These are phyloP conservation scores for Nicotiana attenuata DNA, from an alignment of 257 asterid genomes.

Conservation along the genomic window DNA sequence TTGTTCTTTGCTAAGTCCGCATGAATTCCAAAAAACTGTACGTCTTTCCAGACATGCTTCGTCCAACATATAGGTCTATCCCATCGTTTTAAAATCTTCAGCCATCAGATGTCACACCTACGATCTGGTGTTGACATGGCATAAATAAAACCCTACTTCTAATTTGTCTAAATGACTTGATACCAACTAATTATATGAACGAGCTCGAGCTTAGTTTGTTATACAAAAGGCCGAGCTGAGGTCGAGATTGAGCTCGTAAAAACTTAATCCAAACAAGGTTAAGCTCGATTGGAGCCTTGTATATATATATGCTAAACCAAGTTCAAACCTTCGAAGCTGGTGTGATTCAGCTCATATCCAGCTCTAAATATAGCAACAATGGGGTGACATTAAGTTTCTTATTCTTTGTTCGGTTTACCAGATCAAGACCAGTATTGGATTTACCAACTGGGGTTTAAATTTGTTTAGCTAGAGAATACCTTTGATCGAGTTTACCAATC, in stretches of 20 bases:
- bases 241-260: background rate
- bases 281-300: background rate
- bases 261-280: background rate
- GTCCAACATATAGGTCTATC: background rate
- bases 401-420: background rate
- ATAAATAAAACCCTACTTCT: background rate
- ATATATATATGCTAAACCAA: background rate
- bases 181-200: background rate
- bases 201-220: background rate
- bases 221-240: background rate
- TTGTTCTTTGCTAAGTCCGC: background rate
- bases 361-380: background rate
- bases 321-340: background rate
- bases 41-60: background rate
- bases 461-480: background rate
- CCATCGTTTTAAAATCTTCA: background rate
- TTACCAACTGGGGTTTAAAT: background rate
- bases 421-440: background rate
- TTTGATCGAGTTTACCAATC: background rate
- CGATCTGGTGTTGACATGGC: background rate
- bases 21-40: background rate
- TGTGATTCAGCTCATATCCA: background rate
- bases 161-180: background rate
- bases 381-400: background rate
- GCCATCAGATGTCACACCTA: background rate